These are phyloP conservation scores for Ceratocystiopsis brevicomis DNA, from an alignment of 2,329 filamentous ascomycete genomes.

Conservation along the genomic window DNA sequence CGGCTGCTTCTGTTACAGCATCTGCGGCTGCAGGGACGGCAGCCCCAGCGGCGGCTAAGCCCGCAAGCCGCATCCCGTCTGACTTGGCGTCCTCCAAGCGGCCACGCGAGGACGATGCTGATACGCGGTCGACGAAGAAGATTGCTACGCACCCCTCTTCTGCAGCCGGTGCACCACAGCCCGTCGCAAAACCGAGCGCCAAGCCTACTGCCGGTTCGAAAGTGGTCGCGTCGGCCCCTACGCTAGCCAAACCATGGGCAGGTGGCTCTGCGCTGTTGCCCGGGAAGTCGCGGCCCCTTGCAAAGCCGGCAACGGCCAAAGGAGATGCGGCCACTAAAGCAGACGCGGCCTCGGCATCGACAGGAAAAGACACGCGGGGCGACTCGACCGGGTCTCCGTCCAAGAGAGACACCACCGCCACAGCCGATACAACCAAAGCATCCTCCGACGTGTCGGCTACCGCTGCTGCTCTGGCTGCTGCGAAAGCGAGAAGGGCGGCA, in stretches of 20 bases:
- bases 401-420: not conserved
- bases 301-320: slow-evolving; percentile 18
- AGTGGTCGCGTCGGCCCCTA: slow-evolving; percentile 7
- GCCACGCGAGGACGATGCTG: slow-evolving; percentile 20
- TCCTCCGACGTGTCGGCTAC: not conserved
- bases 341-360: not conserved
- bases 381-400: not conserved
- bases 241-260: slow-evolving; percentile 13
- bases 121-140: slow-evolving; percentile 21
- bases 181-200: slow-evolving; percentile 4
- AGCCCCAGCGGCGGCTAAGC: slow-evolving; percentile 1
- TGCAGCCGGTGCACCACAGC: slow-evolving; percentile 8
- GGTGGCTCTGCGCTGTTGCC: slow-evolving; percentile 19
- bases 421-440: not conserved
- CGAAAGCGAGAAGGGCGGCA: slow-evolving; percentile 12
- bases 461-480: not conserved
- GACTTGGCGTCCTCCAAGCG: slow-evolving; percentile 16
- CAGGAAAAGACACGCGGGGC: not conserved
- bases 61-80: slow-evolving; percentile 9
- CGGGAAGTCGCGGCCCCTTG: slow-evolving; percentile 26
- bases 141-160: slow-evolving; percentile 16
- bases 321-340: slow-evolving; percentile 6
- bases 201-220: not conserved
- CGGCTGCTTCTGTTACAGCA: slow-evolving; percentile 1
- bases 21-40: not conserved